These are phyloP conservation scores for Periconia digitata DNA, from an alignment of 2,329 filamentous ascomycete genomes.

Conservation along the genomic window DNA sequence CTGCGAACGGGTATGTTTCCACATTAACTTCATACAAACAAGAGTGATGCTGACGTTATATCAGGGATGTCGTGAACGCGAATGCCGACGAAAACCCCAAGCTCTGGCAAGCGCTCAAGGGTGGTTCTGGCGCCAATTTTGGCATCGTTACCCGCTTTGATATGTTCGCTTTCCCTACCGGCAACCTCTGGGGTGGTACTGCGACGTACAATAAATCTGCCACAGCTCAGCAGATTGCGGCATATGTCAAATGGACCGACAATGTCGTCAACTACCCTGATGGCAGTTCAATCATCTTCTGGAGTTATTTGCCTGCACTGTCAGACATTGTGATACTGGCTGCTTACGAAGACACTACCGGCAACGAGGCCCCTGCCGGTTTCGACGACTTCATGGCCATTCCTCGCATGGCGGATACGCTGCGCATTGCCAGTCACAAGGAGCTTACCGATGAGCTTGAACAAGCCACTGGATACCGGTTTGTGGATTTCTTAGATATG, in stretches of 20 bases:
- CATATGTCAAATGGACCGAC: constrained; percentile 23
- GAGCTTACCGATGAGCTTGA: constrained; percentile 25
- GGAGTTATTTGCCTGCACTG: constrained; percentile 19
- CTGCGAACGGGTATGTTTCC: no score
- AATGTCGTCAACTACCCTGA: constrained; percentile 25
- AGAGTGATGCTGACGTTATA: no score
- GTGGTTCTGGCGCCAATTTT: no score
- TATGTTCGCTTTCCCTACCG: no score
- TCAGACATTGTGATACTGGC: constrained; percentile 21
- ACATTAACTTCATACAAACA: no score
- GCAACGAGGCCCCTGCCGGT: constrained; percentile 18
- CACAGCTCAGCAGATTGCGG: constrained; percentile 18
- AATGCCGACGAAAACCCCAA: no score
- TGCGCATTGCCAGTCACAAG: constrained; percentile 25
- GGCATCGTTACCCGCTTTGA: no score
- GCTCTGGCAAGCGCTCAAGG: no score
- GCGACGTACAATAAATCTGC: constrained; percentile 17
- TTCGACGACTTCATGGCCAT: constrained; percentile 27
- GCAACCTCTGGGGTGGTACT: constrained; percentile 25
- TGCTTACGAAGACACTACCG: constrained; percentile 22
- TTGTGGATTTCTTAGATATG: neutral
- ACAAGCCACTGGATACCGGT: constrained; percentile 26
- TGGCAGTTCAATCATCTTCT: constrained; percentile 26
- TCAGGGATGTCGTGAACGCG: no score
- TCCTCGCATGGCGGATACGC: constrained; percentile 13